A percentile compares a stretch with the other conserved stretches of the same genome.
Evolutionary conservation across 2,329 filamentous ascomycete species (phyloP).

Genomic region (Gnomoniopsis smithogilvyi): DNA sequence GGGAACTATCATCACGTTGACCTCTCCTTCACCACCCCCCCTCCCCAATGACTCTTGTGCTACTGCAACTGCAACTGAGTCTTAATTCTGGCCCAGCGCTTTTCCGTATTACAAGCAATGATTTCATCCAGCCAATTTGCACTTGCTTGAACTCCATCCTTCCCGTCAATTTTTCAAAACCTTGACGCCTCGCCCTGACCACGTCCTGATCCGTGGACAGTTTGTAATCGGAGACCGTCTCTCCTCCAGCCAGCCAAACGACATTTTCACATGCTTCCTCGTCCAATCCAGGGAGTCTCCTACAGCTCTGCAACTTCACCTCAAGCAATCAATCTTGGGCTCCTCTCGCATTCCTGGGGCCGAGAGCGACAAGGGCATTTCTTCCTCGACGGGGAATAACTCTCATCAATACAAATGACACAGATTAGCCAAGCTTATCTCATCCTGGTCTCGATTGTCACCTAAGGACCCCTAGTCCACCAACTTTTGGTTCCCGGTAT

Average conservation of each 20-base stretch:
- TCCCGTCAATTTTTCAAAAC: background rate
- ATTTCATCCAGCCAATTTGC: background rate
- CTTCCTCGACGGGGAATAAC: conserved; percentile 14
- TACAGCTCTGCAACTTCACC: background rate
- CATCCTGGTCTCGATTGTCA: conserved; percentile 50
- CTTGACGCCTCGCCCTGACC: conserved; percentile 2
- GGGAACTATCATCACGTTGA: conserved; percentile 2
- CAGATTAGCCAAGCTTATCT: conserved; percentile 58
- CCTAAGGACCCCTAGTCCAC: conserved; percentile 32
- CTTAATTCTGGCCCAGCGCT: background rate
- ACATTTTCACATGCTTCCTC: conserved; percentile 8
- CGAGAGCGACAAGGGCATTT: background rate
- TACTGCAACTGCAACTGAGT: conserved; percentile 7
- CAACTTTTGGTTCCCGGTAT: conserved; percentile 2
- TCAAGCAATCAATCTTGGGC: background rate
- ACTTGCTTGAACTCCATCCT: background rate
- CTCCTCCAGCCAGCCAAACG: background rate
- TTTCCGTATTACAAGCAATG: conserved; percentile 2
- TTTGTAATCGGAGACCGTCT: background rate
- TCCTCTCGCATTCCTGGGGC: background rate
- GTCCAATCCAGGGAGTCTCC: background rate
- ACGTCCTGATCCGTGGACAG: background rate
- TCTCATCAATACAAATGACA: conserved; percentile 44
- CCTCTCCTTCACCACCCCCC: background rate
- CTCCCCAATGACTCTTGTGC: background rate